Conservation (phyloP, 768 basidiomycete species). For the Hericium alpestre region DNA sequence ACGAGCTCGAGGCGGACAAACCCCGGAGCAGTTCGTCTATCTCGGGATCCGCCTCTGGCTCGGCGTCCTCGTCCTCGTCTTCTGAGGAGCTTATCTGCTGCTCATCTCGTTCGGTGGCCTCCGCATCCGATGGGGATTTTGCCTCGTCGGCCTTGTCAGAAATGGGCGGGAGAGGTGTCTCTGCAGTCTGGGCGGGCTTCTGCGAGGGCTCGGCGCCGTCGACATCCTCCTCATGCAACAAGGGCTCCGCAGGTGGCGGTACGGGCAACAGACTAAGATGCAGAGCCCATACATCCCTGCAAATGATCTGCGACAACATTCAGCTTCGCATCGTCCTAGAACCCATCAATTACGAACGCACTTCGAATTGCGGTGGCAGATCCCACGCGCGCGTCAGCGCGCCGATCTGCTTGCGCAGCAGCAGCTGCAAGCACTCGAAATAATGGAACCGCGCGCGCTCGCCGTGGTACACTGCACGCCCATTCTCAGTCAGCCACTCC, state of each 20-base stretch:
- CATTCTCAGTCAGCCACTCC: background rate
- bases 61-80: slow-evolving; percentile 18
- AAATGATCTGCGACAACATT: slow-evolving; percentile 40
- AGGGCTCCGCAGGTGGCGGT: slow-evolving; percentile 53
- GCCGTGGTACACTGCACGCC: slow-evolving; percentile 68
- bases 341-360: slow-evolving; percentile 22
- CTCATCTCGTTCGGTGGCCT: background rate
- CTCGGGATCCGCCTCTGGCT: slow-evolving; percentile 25
- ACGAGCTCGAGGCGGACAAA: slow-evolving; percentile 24
- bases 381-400: slow-evolving; percentile 52
- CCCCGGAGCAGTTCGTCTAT: slow-evolving; percentile 29
- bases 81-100: slow-evolving; percentile 22
- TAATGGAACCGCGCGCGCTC: slow-evolving; percentile 68
- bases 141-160: slow-evolving; percentile 9
- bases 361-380: slow-evolving; percentile 77
- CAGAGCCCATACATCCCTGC: slow-evolving; percentile 73
- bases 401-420: slow-evolving; percentile 67
- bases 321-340: background rate
- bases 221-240: slow-evolving; percentile 32
- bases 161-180: background rate
- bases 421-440: slow-evolving; percentile 74
- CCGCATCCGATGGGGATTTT: background rate
- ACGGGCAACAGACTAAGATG: slow-evolving; percentile 53
- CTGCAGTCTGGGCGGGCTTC: background rate
- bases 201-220: background rate